These are phyloP conservation scores for Malus hybrid DNA, from an alignment of 331 rosid species.

Conservation along the genomic window DNA sequence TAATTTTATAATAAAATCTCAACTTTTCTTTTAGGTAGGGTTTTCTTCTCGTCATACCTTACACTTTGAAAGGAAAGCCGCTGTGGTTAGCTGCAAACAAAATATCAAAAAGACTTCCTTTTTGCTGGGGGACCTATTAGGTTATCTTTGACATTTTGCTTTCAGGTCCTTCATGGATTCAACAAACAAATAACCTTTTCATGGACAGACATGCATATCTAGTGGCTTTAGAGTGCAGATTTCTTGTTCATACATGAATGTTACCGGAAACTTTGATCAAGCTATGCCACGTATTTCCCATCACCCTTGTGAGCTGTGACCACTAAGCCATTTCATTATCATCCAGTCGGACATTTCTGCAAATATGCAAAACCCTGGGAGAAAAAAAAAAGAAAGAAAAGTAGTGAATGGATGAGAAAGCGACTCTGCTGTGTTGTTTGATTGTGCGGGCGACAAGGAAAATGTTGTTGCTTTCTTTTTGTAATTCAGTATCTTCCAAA, in stretches of 20 bases:
- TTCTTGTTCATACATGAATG: conserved; percentile 35
- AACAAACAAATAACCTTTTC: conserved; percentile 6
- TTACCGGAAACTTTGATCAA: conserved; percentile 16
- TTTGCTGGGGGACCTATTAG: neutral
- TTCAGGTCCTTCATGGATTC: conserved; percentile 8
- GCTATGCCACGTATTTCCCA: neutral
- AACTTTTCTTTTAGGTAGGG: too few species aligned
- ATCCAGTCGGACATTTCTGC: neutral
- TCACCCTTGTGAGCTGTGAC: neutral
- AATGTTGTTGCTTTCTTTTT: neutral
- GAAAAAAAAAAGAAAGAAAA: neutral
- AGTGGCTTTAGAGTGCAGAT: conserved; percentile 1
- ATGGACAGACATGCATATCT: conserved; percentile 14
- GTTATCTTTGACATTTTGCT: neutral
- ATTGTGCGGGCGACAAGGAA: conserved; percentile 15
- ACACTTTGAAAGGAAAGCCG: too few species aligned
- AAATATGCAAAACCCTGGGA: neutral
- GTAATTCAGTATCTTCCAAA: neutral
- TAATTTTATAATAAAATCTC: too few species aligned
- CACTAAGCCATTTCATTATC: neutral
- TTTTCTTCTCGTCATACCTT: too few species aligned
- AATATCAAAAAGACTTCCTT: neutral
- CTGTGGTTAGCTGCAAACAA: too few species aligned
- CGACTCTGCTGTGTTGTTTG: conserved; percentile 16
- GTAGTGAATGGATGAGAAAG: conserved; percentile 15